Base-by-base conservation (phyloP, 371 early-diverging fungal species). In the Mucor lusitanicus region DNA sequence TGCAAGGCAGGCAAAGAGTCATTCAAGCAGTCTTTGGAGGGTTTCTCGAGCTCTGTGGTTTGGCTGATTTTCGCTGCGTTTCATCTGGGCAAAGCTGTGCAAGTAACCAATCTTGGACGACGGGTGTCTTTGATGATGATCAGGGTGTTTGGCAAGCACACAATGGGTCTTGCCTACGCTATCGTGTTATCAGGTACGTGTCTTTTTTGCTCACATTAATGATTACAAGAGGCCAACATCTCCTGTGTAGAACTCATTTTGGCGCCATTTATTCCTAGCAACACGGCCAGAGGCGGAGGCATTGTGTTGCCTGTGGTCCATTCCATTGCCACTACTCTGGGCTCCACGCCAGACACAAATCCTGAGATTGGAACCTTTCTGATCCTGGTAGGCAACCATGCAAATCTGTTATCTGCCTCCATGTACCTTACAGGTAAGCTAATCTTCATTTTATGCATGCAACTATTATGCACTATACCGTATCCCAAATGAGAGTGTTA, bases 1-100 rank as follows among this genome's bases (percentile, higher is more conserved):
- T 89, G 89, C 62, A 69, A 84, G 27, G 85, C 82, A 0, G 78
- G 80, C 19, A 80, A 82, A 42, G 87, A 85, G 25, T 76, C 88
- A 13, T 88, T 90, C 66, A 75, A 81, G 7, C 82, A 79, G 27
- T 82, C 86, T 1, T 68, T 88, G 2, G 81, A 81, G 23, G 90
- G 91, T 0, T 89, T 89, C 50, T 83, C 87, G 9, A 87, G 83
- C 63, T 77, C 84, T 3, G 83, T 90, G 1, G 82, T 84, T 6
- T 91, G 90, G 90, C 77, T 91, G n/a, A 85, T 91, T 27, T 91
- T 89, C 73, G 79, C 85, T 33, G 91, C 91, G 4, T 91, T 91
- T 59, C 90, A 91, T 69, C 73, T 91, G 4, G 91, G 91, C 23
- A 86, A 83, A 32, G 90, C 88, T 0, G 84, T 90, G 7, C 76